Percentiles rank a stretch among this genome's conserved stretches.
These are phyloP conservation scores for Tirmania nivea DNA, from an alignment of 495 filamentous ascomycete genomes.

Conservation along the genomic window DNA sequence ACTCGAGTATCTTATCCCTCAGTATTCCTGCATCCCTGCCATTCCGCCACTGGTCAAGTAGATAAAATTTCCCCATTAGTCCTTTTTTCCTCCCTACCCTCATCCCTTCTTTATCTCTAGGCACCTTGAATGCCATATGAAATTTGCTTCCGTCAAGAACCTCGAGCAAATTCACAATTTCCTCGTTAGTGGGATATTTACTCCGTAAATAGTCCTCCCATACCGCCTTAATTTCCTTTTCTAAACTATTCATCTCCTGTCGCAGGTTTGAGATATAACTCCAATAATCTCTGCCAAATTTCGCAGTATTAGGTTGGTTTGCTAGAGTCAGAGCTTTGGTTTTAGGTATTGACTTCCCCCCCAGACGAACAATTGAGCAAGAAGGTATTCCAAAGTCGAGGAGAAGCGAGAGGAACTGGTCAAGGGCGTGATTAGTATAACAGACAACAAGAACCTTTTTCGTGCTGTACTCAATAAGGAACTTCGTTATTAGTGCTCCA, in stretches of 20 bases:
- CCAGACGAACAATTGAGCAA: slow-evolving; percentile 41
- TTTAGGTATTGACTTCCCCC: slow-evolving; percentile 32
- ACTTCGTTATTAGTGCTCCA: slow-evolving; percentile 43
- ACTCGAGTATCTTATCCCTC: slow-evolving; percentile 12
- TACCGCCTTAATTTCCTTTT: background rate
- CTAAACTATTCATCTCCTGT: background rate
- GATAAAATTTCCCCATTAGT: slow-evolving; percentile 26
- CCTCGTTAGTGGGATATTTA: background rate
- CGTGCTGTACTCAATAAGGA: slow-evolving; percentile 29
- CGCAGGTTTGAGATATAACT: background rate
- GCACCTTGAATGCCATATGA: slow-evolving; percentile 34
- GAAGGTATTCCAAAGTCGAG: slow-evolving; percentile 34
- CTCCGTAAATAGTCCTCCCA: background rate
- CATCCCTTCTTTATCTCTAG: slow-evolving; percentile 26
- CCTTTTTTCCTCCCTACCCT: slow-evolving; percentile 25
- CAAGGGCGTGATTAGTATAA: slow-evolving; percentile 46
- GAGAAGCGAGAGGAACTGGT: slow-evolving; percentile 47
- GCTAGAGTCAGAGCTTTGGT: slow-evolving; percentile 25
- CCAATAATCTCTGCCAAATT: background rate
- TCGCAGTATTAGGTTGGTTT: background rate
- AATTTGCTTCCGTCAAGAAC: slow-evolving; percentile 33
- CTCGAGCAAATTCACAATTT: slow-evolving; percentile 41
- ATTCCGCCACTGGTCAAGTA: slow-evolving; percentile 34
- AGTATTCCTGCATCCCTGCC: slow-evolving; percentile 30
- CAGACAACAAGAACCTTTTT: slow-evolving; percentile 39